Percentiles rank a stretch among this genome's conserved stretches.
Conservation (phyloP, 345 rosid genomes). For the Gossypium ekmanianum region DNA sequence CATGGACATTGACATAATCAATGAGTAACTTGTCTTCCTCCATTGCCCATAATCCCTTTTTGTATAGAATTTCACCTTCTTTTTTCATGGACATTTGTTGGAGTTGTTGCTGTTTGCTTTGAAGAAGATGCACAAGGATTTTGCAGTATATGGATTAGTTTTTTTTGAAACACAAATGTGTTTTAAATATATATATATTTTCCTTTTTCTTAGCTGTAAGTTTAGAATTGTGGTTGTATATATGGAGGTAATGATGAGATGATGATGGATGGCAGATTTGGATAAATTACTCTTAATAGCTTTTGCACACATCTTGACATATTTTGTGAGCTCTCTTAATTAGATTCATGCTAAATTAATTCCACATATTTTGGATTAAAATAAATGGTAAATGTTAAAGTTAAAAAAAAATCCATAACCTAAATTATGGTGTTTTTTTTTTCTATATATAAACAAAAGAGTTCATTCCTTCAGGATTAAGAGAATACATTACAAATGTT, state of each 20-base stretch:
- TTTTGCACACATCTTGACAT: slow-evolving; percentile 13
- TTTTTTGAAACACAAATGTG: not conserved
- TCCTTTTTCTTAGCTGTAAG: no score
- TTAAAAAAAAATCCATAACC: no score
- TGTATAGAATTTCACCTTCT: slow-evolving; percentile 34
- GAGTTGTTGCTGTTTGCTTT: not conserved
- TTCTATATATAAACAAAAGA: no score
- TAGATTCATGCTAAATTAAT: not conserved
- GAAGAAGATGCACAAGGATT: not conserved
- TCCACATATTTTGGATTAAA: not conserved
- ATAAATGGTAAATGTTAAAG: not conserved
- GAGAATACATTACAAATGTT: no score
- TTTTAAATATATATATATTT: no score
- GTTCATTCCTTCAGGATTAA: no score
- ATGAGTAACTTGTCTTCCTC: slow-evolving; percentile 59
- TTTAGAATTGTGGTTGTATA: not conserved
- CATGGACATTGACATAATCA: slow-evolving; percentile 46
- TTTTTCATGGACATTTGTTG: slow-evolving; percentile 14
- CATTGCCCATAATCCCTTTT: slow-evolving; percentile 57
- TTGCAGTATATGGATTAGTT: not conserved
- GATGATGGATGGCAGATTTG: slow-evolving; percentile 2
- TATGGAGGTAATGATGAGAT: not conserved
- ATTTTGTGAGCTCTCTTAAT: not conserved
- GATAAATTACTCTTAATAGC: not conserved
- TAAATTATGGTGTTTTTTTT: not conserved